Base-by-base conservation (phyloP, 1,139 yeast genomes). In the Zygotorulaspora mrakii region DNA sequence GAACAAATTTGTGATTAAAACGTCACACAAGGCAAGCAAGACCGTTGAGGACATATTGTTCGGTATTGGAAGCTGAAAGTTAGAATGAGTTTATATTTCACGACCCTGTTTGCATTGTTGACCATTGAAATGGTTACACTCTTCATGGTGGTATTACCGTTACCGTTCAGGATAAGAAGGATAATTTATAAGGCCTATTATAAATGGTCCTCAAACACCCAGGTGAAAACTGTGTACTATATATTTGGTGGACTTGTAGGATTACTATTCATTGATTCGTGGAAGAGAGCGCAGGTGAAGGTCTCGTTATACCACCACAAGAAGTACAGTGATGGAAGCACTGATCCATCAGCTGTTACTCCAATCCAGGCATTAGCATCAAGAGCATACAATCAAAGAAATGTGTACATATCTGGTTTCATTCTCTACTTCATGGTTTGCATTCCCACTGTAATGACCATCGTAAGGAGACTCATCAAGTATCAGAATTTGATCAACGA, bases 361-460 rank as follows among this genome's bases (percentile, higher is more conserved):
- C 52, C 61, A 5, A 58, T 51, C 4, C 53, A 63, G 11, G 52
- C 52, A 11, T 44, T 58, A 33, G 66, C 64, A 3, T 49, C 66
- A 33, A 76, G 78, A 51, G 81, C 83, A 50, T 80, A 79, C 53
- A 73, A 82, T 32, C 88, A 82, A 59, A 70, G 91, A 55, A 82
- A 82, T 53, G 67, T 81, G 49, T 82, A 82, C 59, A 71, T 82
- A 45, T 73, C 82, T 12, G 89, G 88, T 3, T 85, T 85, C 5
- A 79, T 81, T 3, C 60, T 81, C 48, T 81, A 79, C 59, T 71
- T 79, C 48, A 71, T 69, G 45, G 49, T 78, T 37, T 79, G 84
- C 3, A 77, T 80, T 42, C 70, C 69, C 38, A 79, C 82, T 5
- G 78, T 79, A 31, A 67, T 74, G 46, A 67, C 74, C 25, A 69